Base-by-base conservation (phyloP, 208 protist genomes). In the Naegleria lovaniensis region DNA sequence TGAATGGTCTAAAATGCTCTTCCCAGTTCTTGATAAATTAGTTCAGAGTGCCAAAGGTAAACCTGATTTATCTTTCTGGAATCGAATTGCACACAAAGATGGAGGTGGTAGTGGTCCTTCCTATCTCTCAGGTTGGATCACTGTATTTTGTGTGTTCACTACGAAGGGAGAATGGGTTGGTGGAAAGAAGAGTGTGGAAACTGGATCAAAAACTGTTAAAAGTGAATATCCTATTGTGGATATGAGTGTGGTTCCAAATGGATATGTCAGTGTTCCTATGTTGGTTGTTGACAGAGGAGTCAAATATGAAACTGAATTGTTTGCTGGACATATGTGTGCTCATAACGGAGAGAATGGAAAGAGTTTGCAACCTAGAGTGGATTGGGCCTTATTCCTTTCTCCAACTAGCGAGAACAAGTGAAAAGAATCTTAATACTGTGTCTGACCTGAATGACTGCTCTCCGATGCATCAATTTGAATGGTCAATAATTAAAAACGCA, bases 71-170 rank as follows among this genome's bases (percentile, higher is more conserved):
- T 7, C 5, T 4, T 88, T 0, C 5, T 88, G 84, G 84, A 88
- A 88, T 22, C 0, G 51, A 88, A 88, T 88, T 33, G 36, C 16
- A 36, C 11, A 88, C 16, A 25, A 5, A 5, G 1, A 88, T 33
- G n/a, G 84, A 39, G 84, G 84, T 36, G 84, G 41, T 9, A 33
- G 5, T 58, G 84, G 84, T 58, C 84, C 84, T 11, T 33, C 25
- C 51, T 88, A 88, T 55, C 22, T 88, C 1, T 33, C 5, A n/a
- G 84, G 84, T 48, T 88, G 84, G 84, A 88, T 88, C 51, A 55
- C 41, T 88, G 84, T 55, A 0, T 55, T 22, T 33, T 88, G 84
- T 55, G 36, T 55, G 1, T 58, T 88, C 29, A 36, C 40, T 1
- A 33, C 29, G 1, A 55, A 55, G 29, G 83, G 83, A 36, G 7